Evolutionary conservation across 2,329 filamentous ascomycete species (phyloP), one percentile per base, ranked within the genome.

Genomic region (Camillea tinctor): DNA sequence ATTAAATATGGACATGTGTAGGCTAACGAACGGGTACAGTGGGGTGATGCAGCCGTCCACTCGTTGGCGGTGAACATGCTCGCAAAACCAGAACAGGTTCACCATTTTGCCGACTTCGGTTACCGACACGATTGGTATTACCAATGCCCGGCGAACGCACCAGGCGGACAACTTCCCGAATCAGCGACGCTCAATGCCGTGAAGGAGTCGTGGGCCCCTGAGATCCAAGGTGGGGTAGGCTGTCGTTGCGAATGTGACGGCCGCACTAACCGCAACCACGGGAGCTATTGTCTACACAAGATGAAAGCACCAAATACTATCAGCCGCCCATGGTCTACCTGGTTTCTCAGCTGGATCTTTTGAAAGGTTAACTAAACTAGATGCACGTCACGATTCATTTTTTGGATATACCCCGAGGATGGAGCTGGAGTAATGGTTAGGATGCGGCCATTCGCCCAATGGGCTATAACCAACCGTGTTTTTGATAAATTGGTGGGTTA

Each of bases 21-120:
- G n/a, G 17, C 36, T 44, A 44, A 44, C 36, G 15, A 17, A 11
- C 11, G 4, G 8, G 26, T 11, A n/a, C 54, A 77, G 71, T 80
- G 77, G 77, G 78, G 78, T 36, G 78, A 79, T 59, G 78, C 78
- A 2, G 73, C 77, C 1, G 73, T 79, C 2, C 78, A 80, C 64
- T 77, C 76, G 4, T 72, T 80, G 4, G 78, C 77, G 1, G 71
- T 79, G 36, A 76, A 72, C 54, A 76, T 80, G 73, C 73, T 79
- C 23, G 73, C 77, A 49, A 68, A 74, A 51, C 72, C 77, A 15
- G 68, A 73, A n/a, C 71, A 75, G 60, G 73, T 80, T 15, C 78
- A 79, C 61, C 77, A 79, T 64, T 80, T 79, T 54, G 72, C 74
- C 57, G 77, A 80, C 61, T 72, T 79, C 56, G 76, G 77, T 13